Conservation (phyloP, 176 grass and related monocot genomes). For the Guadua angustifolia region DNA sequence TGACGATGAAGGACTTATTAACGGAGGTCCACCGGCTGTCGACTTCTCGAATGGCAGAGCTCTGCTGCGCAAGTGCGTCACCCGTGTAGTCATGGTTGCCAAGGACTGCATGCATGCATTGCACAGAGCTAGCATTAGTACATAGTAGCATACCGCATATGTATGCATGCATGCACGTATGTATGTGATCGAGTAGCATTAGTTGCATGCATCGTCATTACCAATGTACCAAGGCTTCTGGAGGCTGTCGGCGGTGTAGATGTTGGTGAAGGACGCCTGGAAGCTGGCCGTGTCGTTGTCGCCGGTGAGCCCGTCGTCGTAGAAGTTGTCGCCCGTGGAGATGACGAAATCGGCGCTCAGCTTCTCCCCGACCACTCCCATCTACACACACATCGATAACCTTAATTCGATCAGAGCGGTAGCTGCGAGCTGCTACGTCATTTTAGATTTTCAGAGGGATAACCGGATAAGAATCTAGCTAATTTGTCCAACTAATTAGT, state of each 20-base stretch:
- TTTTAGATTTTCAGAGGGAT: not conserved
- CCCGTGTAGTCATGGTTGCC: conserved; percentile 54
- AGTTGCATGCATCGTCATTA: conserved; percentile 25
- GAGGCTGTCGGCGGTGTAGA: conserved; percentile 77
- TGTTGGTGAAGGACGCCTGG: conserved; percentile 73
- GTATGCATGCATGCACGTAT: not conserved
- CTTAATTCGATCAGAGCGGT: not conserved
- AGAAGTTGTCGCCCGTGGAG: conserved; percentile 89
- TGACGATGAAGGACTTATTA: conserved; percentile 53
- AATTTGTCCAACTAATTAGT: not conserved
- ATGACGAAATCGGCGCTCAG: conserved; percentile 74
- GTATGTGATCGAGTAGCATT: not conserved
- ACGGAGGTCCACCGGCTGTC: conserved; percentile 49
- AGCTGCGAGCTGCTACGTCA: not conserved
- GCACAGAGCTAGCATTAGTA: not conserved
- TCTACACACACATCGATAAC: conserved; percentile 39
- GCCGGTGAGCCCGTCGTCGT: conserved; percentile 66
- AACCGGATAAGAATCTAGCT: not conserved
- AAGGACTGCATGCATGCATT: conserved; percentile 37
- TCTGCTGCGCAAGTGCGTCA: conserved; percentile 51
- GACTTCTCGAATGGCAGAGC: conserved; percentile 36
- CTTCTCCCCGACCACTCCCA: conserved; percentile 68
- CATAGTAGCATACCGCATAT: not conserved
- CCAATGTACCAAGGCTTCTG: conserved; percentile 85
- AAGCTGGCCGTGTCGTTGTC: conserved; percentile 64